phyloP scores from a whole-genome alignment of 2,329 filamentous ascomycete species.

The Talaromyces sp. region DNA sequence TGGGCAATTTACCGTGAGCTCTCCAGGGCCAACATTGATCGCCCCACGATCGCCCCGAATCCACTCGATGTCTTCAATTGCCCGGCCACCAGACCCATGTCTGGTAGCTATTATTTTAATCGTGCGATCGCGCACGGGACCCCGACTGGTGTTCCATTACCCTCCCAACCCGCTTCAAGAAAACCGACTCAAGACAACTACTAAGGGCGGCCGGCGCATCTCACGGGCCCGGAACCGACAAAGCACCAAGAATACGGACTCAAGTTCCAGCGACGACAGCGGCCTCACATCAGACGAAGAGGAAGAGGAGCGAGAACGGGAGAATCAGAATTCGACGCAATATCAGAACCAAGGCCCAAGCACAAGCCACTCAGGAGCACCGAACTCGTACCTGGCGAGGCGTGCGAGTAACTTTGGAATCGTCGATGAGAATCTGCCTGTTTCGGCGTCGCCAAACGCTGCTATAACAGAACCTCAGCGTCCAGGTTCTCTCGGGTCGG shows the following conservation, averaged over 20 bases:
- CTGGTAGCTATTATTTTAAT: constrained; percentile 73
- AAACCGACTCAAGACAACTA: constrained; percentile 38
- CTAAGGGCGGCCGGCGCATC: constrained; percentile 36
- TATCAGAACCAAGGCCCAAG: constrained; percentile 6
- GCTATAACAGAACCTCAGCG: constrained; percentile 31
- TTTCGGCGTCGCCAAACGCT: constrained; percentile 29
- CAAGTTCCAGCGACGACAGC: constrained; percentile 43
- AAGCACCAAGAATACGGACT: constrained; percentile 39
- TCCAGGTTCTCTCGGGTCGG: constrained; percentile 39
- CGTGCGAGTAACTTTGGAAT: constrained; percentile 38
- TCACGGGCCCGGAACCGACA: constrained; percentile 36
- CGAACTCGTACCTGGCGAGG: constrained; percentile 27
- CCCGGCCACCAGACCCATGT: constrained; percentile 56
- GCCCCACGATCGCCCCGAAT: neutral
- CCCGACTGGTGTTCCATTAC: constrained; percentile 84
- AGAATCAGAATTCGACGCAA: constrained; percentile 9
- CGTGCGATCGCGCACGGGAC: constrained; percentile 75
- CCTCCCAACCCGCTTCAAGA: constrained; percentile 60
- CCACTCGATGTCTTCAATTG: constrained; percentile 48
- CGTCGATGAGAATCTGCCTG: constrained; percentile 30
- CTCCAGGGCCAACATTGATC: neutral
- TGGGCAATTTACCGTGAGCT: no score
- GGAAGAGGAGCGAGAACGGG: constrained; percentile 34
- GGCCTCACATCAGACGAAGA: constrained; percentile 45
- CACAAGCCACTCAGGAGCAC: constrained; percentile 20